A percentile compares a stretch with the other conserved stretches of the same genome.
Evolutionary conservation across 306 rosid genomes (phyloP).

Genomic region (Hippophae tibetana): DNA sequence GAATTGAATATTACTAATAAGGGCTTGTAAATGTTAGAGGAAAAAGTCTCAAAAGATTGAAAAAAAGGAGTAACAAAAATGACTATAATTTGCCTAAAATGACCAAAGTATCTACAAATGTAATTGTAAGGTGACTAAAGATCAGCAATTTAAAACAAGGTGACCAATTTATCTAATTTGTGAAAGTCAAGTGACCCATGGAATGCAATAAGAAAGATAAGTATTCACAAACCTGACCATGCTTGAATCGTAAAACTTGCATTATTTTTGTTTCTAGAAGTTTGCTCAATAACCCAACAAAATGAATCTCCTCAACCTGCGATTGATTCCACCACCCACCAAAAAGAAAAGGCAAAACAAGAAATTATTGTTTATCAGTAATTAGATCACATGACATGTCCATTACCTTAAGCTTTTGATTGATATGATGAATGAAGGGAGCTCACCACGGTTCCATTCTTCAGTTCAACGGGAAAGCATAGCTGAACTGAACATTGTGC

Average conservation of each 20-base stretch:
- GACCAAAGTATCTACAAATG: no score
- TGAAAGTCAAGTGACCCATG: constrained; percentile 4
- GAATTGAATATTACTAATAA: no score
- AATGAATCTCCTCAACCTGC: constrained; percentile 89
- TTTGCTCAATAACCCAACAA: constrained; percentile 82
- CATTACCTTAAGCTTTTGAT: constrained; percentile 12
- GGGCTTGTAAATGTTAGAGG: no score
- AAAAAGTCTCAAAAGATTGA: no score
- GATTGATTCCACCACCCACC: constrained; percentile 19
- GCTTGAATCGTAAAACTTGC: constrained; percentile 94
- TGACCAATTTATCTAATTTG: no score
- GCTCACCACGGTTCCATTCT: constrained; percentile 75
- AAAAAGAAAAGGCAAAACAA: background rate
- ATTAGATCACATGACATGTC: constrained; percentile 11
- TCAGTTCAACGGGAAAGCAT: constrained; percentile 83
- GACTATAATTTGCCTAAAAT: no score
- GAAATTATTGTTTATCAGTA: constrained; percentile 7
- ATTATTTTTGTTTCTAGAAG: constrained; percentile 86
- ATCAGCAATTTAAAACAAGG: no score
- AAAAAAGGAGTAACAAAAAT: no score
- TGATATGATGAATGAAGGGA: constrained; percentile 3
- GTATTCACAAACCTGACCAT: constrained; percentile 60
- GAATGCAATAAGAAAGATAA: constrained; percentile 13
- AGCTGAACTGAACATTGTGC: constrained; percentile 90
- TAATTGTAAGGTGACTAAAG: constrained; percentile 12